phyloP scores from a whole-genome alignment of 805 yeast genomes.

The Starmerella bombi region DNA sequence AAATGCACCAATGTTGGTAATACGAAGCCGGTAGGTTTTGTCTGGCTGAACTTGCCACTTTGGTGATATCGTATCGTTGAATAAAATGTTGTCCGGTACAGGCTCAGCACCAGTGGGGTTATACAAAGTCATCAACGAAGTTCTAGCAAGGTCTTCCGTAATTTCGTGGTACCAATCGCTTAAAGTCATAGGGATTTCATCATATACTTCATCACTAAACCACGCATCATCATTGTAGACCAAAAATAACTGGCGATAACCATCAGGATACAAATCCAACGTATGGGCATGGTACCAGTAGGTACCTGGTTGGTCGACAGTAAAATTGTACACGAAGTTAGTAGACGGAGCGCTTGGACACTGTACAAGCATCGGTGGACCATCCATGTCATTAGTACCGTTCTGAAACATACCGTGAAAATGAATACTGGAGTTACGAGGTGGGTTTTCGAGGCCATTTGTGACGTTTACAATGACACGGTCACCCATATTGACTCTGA shows the following conservation, averaged over 20 bases:
- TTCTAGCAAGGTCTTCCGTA: conserved; percentile 35
- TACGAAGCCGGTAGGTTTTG: conserved; percentile 68
- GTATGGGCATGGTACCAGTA: conserved; percentile 98
- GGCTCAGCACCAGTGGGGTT: conserved; percentile 99
- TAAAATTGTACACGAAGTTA: conserved; percentile 70
- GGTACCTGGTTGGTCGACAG: conserved; percentile 77
- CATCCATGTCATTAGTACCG: conserved; percentile 71
- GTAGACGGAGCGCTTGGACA: conserved; percentile 83
- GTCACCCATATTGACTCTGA: conserved; percentile 69
- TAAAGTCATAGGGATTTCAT: conserved; percentile 54
- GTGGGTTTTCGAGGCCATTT: conserved; percentile 50
- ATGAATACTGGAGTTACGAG: conserved; percentile 62
- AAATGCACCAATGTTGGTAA: conserved; percentile 81
- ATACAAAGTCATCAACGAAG: conserved; percentile 48
- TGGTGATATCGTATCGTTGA: conserved; percentile 55
- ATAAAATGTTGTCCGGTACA: conserved; percentile 65
- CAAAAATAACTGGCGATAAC: conserved; percentile 46
- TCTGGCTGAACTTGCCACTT: conserved; percentile 55
- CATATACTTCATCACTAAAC: conserved; percentile 53
- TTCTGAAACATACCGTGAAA: conserved; percentile 89
- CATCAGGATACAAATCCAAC: conserved; percentile 83
- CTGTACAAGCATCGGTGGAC: conserved; percentile 76
- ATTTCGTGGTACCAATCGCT: conserved; percentile 81
- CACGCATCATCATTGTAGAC: conserved; percentile 59
- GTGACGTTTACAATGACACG: conserved; percentile 55